Base-by-base conservation (phyloP, 257 asterid species). In the Solanum sitiens region DNA sequence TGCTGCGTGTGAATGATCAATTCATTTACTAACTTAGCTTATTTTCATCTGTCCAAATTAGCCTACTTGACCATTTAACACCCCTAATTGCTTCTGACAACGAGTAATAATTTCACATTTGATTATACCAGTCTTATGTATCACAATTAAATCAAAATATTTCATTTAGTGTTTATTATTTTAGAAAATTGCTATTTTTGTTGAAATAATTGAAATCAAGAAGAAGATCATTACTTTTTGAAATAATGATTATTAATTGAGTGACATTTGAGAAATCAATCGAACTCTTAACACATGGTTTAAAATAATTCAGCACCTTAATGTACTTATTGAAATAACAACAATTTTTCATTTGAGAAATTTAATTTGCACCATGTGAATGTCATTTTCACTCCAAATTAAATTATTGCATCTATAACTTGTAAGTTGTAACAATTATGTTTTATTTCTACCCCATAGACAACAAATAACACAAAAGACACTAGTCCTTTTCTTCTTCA, bases 331-430 rank as follows among this genome's bases (percentile, higher is more conserved):
- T 80, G 68, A 80, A 80, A 80, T 10, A 63, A 27, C 72, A 70
- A 70, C 40, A 68, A 56, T 21, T 65, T 70, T 59, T 15, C 50
- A 71, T 42, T 44, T 82, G 53, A 39, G 32, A 67, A 86, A 45
- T 59, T 89, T 88, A 86, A 74, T 59, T 90, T 89, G 83, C 85
- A 85, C 88, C 94, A 90, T 91, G 93, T 92, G 94, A 88, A 45
- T 67, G 89, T 92, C 94, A 88, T 91, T 88, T 88, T 92, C 93
- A 83, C 87, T 87, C 23, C 92, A 89, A 89, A 86, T 40, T 40
- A 89, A 89, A 86, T 56, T 56, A 18, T 59, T 39, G 85, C 84
- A 73, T 70, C 72, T 67, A 63, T 87, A 37, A 86, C 67, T 87
- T 87, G 79, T 63, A 37, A 84, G 56, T 87, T 87, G 79, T 63